Conservation (phyloP, 192 early-diverging fungal genomes). For the Bifiguratus adelaidae region DNA sequence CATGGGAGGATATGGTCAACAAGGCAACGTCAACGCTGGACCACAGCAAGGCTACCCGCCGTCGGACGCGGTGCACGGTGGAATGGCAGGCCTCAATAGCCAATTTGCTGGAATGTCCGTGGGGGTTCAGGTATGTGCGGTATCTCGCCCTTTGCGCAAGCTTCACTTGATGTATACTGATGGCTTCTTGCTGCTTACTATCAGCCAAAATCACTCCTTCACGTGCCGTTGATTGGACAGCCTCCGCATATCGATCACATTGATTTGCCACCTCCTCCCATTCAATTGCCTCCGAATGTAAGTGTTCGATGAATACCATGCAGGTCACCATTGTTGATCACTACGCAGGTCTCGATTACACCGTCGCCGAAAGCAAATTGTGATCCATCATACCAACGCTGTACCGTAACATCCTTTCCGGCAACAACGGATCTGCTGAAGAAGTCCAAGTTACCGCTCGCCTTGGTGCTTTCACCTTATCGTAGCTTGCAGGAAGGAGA, state of each 20-base stretch:
- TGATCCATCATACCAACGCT: conserved; percentile 74
- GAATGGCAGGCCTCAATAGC: too few relatives aligned
- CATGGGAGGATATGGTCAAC: conserved; percentile 17
- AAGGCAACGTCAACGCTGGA: too few relatives aligned
- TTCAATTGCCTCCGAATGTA: conserved; percentile 40
- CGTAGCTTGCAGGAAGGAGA: conserved; percentile 61
- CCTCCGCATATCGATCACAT: conserved; percentile 34
- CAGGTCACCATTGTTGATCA: not conserved
- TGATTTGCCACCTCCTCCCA: conserved; percentile 26
- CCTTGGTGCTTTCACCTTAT: conserved; percentile 85
- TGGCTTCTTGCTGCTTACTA: too few relatives aligned
- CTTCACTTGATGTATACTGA: too few relatives aligned
- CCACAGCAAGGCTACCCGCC: too few relatives aligned
- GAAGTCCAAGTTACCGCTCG: conserved; percentile 87
- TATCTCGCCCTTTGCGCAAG: too few relatives aligned
- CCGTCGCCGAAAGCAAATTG: conserved; percentile 50
- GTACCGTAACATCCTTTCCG: conserved; percentile 84
- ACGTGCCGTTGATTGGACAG: conserved; percentile 36
- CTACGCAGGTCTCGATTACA: conserved; percentile 30
- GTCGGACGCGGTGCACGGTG: too few relatives aligned
- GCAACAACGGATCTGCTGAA: conserved; percentile 68
- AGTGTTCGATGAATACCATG: conserved; percentile 1
- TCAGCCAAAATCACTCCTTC: conserved; percentile 9
- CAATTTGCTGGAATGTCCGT: conserved; percentile 6
- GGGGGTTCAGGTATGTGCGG: conserved; percentile 5